phyloP scores from a whole-genome alignment of 2,329 filamentous ascomycete genomes.

The Grosmannia huntii region DNA sequence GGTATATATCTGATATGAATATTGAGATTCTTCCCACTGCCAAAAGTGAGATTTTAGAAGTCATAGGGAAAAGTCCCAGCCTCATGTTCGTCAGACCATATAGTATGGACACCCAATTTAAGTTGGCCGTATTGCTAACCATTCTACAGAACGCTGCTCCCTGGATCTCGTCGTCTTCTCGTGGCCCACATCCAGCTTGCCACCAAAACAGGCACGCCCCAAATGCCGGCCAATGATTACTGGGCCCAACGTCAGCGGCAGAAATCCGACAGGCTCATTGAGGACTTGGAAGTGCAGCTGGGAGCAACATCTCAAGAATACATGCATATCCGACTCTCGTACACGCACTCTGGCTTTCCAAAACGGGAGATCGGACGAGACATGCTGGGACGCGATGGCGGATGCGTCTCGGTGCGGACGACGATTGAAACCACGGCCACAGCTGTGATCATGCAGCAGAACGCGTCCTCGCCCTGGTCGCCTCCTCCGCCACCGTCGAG shows the following conservation, averaged over 20 bases:
- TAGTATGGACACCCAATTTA: background rate
- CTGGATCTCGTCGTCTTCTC: constrained; percentile 32
- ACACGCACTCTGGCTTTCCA: constrained; percentile 45
- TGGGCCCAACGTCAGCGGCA: constrained; percentile 14
- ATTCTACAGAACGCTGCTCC: constrained; percentile 14
- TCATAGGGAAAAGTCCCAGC: constrained; percentile 31
- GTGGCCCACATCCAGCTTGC: constrained; percentile 33
- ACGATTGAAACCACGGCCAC: constrained; percentile 38
- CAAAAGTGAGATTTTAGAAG: constrained; percentile 29
- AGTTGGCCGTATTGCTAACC: background rate
- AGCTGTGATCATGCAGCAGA: constrained; percentile 36
- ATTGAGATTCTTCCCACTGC: constrained; percentile 30
- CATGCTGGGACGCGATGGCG: constrained; percentile 9
- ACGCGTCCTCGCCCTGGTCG: constrained; percentile 38
- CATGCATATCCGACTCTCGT: constrained; percentile 37
- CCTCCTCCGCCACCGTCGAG: constrained; percentile 24
- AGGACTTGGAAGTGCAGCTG: constrained; percentile 44
- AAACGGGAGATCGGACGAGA: constrained; percentile 6
- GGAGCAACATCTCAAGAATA: constrained; percentile 35
- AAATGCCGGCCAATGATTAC: constrained; percentile 13
- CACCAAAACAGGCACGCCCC: constrained; percentile 10
- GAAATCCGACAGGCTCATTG: constrained; percentile 42
- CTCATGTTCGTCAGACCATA: constrained; percentile 21
- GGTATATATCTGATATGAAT: constrained; percentile 35
- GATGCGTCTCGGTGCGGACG: constrained; percentile 30